Conservation (phyloP, 164 flowering plant genomes). For the Chimonanthus salicifolius region DNA sequence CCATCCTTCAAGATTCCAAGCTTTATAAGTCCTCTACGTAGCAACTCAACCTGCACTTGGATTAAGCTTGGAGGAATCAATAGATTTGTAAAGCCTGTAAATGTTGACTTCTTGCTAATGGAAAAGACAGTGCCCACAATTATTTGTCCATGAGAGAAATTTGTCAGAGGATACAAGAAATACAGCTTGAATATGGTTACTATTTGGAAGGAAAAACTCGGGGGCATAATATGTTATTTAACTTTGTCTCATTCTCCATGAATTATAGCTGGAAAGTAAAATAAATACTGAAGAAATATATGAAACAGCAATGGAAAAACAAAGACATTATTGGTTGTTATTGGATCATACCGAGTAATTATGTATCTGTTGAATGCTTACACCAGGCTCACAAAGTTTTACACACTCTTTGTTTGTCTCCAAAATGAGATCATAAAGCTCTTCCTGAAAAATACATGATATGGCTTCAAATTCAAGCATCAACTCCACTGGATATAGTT, state of each 20-base stretch:
- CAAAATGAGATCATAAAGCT: conserved; percentile 73
- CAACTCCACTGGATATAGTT: background rate
- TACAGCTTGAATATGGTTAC: too few relatives aligned
- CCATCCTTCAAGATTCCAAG: conserved; percentile 63
- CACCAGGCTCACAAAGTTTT: conserved; percentile 83
- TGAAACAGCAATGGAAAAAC: conserved; percentile 1
- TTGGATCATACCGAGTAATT: conserved; percentile 54
- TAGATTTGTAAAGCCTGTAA: background rate
- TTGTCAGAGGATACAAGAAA: background rate
- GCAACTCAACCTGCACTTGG: conserved; percentile 51
- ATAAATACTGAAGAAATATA: background rate
- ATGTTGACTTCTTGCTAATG: background rate
- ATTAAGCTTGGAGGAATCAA: conserved; percentile 1
- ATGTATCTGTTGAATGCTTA: conserved; percentile 72
- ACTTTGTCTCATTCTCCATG: too few relatives aligned
- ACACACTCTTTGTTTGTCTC: conserved; percentile 85
- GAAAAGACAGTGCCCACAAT: background rate
- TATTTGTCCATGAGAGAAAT: background rate
- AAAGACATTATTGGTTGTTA: background rate
- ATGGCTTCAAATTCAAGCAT: conserved; percentile 7
- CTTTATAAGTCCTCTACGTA: conserved; percentile 61
- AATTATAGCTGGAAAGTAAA: background rate
- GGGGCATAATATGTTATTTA: background rate
- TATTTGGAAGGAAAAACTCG: background rate
- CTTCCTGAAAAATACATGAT: conserved; percentile 49